Base-by-base conservation (phyloP, 805 yeast genomes). In the Monosporozyma solicola region DNA sequence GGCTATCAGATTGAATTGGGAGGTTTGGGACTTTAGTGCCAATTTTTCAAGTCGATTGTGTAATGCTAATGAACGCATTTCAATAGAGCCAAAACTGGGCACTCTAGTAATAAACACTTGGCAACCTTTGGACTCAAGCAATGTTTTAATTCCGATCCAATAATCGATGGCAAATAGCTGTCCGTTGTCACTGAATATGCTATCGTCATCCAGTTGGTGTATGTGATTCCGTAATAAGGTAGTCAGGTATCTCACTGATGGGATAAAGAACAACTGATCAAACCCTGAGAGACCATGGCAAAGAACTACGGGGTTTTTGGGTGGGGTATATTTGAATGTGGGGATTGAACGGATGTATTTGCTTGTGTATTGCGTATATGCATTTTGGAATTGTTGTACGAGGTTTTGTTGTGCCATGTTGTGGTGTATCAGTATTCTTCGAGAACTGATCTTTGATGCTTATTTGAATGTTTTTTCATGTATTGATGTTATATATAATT, bases 251-350 rank as follows among this genome's bases (percentile, higher is more conserved):
- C 55, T 63, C 11, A 71, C 51, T 3, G 73, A 74, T 0, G 83
- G 81, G 2, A 79, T 46, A 8, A 82, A 58, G 37, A 71, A 63
- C 41, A 80, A 51, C 52, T 72, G 74, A 60, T 87, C 95, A 60
- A 87, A 89, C 1, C 97, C 97, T 0, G 87, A 80, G 25, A 89
- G 75, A 0, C 97, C 97, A 71, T 89, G 97, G 61, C 96, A 89
- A 29, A 89, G 67, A 0, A 89, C 85, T 1, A 89, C 79, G 0
- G 96, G 96, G 53, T 79, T 72, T 58, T 79, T 78, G 0, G 95
- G 90, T 4, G 84, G 76, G 11, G 67, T 61, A 61, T 83, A 85
- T 32, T 71, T 46, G 29, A 20, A 32, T 20, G 53, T 25, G 2
- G 9, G 4, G 9, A 54, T 53, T 16, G 24, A 20, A n/a, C 37